Evolutionary conservation across 352 stramenopile species (phyloP), one percentile per base, ranked within the genome.

Genomic region (Pythium inflatum): DNA sequence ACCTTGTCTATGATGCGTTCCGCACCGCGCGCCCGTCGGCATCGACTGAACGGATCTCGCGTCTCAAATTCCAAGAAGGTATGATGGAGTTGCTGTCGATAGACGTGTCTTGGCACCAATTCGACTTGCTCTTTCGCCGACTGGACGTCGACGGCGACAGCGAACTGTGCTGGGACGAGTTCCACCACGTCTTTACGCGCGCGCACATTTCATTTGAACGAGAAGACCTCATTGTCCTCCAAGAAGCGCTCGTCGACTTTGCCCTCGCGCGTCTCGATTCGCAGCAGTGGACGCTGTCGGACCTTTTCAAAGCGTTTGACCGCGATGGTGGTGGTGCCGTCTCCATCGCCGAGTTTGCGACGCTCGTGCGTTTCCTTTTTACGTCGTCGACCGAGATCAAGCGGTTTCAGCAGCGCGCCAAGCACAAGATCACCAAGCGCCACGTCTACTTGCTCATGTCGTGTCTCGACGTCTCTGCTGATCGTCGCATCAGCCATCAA

Each of bases 371-470:
- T 12, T 87, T 87, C 24, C 65, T 87, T 4, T 78, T 78, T 59
- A 75, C 65, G 16, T 53, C 61, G 20, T 65, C 62, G 30, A 59
- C 45, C 49, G 74, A 69, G 31, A 34, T 73, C 25, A 57, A 60
- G 43, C 54, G 54, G 45, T 74, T 73, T 46, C 46, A 55, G 25
- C 40, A 63, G 33, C 61, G 30, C 4, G 61, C 43, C 28, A 62
- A 66, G 49, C 33, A 54, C 45, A 60, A 66, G n/a, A 70, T 81
- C 34, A 66, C 62, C 28, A 85, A 87, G 36, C 79, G 77, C 20
- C 79, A 85, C 68, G 71, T 85, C 18, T 85, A 85, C 51, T 55
- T 87, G 27, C 71, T 87, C 57, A 78, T 87, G 73, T 77, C 74
- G 27, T 81, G 77, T 34, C 61, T 87, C 30, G 79, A 87, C 48